Evolutionary conservation across 441 rosid species (phyloP).

Genomic region (Adansonia madagascariensis): DNA sequence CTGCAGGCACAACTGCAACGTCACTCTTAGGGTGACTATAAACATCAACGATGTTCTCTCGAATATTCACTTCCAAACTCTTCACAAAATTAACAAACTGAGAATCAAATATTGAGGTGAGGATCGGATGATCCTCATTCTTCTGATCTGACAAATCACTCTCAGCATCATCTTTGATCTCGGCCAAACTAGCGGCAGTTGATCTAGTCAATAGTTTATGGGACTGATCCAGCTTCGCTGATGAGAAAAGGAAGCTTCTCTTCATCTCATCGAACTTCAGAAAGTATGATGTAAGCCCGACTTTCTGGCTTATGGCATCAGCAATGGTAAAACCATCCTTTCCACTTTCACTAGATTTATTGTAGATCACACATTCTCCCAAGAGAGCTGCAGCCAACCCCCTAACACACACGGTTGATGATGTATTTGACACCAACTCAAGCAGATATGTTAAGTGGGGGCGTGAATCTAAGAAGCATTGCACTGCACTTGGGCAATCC

Average conservation of each 20-base stretch:
- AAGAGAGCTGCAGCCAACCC: conserved; percentile 82
- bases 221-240: conserved; percentile 50
- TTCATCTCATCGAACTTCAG: conserved; percentile 86
- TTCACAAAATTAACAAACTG: conserved; percentile 52
- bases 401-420: conserved; percentile 63
- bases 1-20: conserved; percentile 74
- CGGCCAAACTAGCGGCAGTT: conserved; percentile 73
- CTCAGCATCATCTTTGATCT: conserved; percentile 65
- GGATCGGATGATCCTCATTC: conserved; percentile 73
- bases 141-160: conserved; percentile 52
- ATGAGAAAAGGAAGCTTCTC: conserved; percentile 68
- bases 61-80: conserved; percentile 53
- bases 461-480: conserved; percentile 83
- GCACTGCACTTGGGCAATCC: conserved; percentile 77
- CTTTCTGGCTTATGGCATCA: conserved; percentile 82
- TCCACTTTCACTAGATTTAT: conserved; percentile 68
- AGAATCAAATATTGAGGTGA: conserved; percentile 54
- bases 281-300: conserved; percentile 80
- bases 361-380: conserved; percentile 81
- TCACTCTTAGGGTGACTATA: conserved; percentile 65
- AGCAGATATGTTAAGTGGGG: conserved; percentile 81
- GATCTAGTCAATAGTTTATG: conserved; percentile 73
- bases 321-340: conserved; percentile 76
- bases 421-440: conserved; percentile 70
- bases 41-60: conserved; percentile 58